Evolutionary conservation across 345 rosid species (phyloP), one percentile per base, ranked within the genome.

Genomic region (Limnanthes douglasii): DNA sequence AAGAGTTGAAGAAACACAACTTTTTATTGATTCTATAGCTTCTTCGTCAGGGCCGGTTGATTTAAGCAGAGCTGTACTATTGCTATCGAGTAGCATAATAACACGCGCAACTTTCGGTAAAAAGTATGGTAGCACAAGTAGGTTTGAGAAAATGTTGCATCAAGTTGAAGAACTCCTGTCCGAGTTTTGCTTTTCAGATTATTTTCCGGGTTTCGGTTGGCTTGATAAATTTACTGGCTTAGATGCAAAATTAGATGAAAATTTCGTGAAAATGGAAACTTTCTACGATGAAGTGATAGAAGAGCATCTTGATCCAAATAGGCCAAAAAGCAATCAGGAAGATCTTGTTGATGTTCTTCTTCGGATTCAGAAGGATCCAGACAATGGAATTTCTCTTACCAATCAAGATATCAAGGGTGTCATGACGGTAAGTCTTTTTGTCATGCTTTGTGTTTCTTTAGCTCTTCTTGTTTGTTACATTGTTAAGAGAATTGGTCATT

Each of bases 21-120:
- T 46, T 50, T 43, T 25, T 54, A 3, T 37, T 57, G 31, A 36
- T n/a, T n/a, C n/a, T n/a, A n/a, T n/a, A n/a, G n/a, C n/a, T n/a
- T 21, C 24, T 3, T 21, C 24, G 7, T 21, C 24, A 21, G 24
- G 4, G 24, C 24, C 24, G 7, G 7, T 21, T 21, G 7, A 21
- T 21, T 7, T 21, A 4, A 21, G 24, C 24, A 21, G 24, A 21
- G 4, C 7, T 4, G 24, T 7, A 21, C 4, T 21, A 3, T 21
- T 21, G 7, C 24, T 21, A 21, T 21, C 24, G 24, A 21, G 7
- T 21, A 21, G 24, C 7, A 21, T 7, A 21, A 7, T 21, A 7
- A 3, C 24, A 3, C 24, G 24, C 24, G 7, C 7, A 4, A 7
- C 7, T 7, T 21, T 21, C 7, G 24, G 24, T 21, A 21, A 21